Conservation (phyloP, 2,329 filamentous ascomycete genomes). For the Blastomyces parvus region DNA sequence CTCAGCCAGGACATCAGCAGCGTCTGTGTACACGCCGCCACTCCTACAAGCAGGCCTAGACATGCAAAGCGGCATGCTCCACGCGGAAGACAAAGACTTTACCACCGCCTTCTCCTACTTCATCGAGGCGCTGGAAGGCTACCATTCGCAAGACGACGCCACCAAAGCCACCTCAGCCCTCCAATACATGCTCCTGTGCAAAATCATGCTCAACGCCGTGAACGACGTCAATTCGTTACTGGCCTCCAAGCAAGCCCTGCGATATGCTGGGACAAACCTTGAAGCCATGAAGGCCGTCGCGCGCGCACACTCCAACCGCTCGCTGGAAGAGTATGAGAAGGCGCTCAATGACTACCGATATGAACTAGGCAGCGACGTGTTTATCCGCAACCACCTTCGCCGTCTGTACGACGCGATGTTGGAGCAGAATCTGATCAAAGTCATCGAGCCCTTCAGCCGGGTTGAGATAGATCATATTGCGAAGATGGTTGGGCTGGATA, state of each 20-base stretch:
- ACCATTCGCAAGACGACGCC: constrained; percentile 82
- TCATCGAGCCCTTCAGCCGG: constrained; percentile 95
- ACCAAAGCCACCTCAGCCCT: constrained; percentile 88
- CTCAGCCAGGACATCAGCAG: constrained; percentile 85
- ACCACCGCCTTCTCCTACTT: constrained; percentile 99
- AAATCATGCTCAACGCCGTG: constrained; percentile 96
- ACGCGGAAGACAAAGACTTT: constrained; percentile 98
- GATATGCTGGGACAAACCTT: constrained; percentile 89
- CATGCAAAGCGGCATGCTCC: constrained; percentile 98
- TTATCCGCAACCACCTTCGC: constrained; percentile 93
- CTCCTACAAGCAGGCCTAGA: constrained; percentile 91
- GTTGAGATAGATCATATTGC: constrained; percentile 96
- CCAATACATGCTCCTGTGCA: constrained; percentile 99
- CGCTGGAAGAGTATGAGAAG: constrained; percentile 92
- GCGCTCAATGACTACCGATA: constrained; percentile 83
- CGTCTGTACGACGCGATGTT: constrained; percentile 96
- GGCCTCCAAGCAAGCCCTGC: constrained; percentile 90
- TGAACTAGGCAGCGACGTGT: constrained; percentile 87
- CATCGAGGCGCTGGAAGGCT: constrained; percentile 96
- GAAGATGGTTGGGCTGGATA: constrained; percentile 94
- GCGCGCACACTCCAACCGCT: constrained; percentile 87
- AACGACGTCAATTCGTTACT: constrained; percentile 95
- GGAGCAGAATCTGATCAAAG: constrained; percentile 99
- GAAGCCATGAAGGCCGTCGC: constrained; percentile 99
- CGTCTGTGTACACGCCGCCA: constrained; percentile 93